Evolutionary conservation across 2,329 filamentous ascomycete genomes (phyloP).

Genomic region (Pseudopithomyces chartarum): DNA sequence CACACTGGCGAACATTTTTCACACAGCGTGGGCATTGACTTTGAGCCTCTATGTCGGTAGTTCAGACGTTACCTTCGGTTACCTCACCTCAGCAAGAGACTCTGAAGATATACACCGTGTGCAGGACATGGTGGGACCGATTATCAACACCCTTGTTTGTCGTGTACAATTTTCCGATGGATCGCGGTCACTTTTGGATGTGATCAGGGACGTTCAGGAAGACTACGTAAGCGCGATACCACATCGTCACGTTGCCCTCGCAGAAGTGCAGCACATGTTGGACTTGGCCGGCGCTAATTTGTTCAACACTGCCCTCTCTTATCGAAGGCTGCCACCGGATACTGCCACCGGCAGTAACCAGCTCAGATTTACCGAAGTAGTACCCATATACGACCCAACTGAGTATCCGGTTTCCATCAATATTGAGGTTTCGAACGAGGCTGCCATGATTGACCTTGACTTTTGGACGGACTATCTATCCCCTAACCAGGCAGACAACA

Average conservation of each 20-base stretch:
- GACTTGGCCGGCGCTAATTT: constrained; percentile 39
- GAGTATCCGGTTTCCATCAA: constrained; percentile 56
- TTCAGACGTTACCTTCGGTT: constrained; percentile 51
- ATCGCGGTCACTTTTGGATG: constrained; percentile 39
- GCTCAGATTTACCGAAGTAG: constrained; percentile 46
- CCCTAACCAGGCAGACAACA: constrained; percentile 35
- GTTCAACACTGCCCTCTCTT: constrained; percentile 57
- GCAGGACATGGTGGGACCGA: constrained; percentile 52
- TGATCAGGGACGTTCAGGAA: constrained; percentile 50
- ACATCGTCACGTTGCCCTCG: constrained; percentile 50
- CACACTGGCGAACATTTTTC: constrained; percentile 55
- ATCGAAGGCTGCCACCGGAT: constrained; percentile 48
- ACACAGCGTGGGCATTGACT: constrained; percentile 48
- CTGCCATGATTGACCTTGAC: constrained; percentile 36
- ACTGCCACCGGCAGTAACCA: constrained; percentile 23
- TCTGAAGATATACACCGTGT: constrained; percentile 44
- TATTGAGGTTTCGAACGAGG: constrained; percentile 51
- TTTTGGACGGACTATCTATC: constrained; percentile 40
- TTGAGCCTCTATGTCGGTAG: constrained; percentile 45
- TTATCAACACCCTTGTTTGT: constrained; percentile 54
- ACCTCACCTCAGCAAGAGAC: constrained; percentile 50
- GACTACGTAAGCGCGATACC: constrained; percentile 54
- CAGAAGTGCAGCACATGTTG: constrained; percentile 54
- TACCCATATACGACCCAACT: constrained; percentile 51
- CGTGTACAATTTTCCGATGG: constrained; percentile 46